These are phyloP conservation scores for Micromonas commoda DNA, from an alignment of 139 green algal genomes.

Conservation along the genomic window DNA sequence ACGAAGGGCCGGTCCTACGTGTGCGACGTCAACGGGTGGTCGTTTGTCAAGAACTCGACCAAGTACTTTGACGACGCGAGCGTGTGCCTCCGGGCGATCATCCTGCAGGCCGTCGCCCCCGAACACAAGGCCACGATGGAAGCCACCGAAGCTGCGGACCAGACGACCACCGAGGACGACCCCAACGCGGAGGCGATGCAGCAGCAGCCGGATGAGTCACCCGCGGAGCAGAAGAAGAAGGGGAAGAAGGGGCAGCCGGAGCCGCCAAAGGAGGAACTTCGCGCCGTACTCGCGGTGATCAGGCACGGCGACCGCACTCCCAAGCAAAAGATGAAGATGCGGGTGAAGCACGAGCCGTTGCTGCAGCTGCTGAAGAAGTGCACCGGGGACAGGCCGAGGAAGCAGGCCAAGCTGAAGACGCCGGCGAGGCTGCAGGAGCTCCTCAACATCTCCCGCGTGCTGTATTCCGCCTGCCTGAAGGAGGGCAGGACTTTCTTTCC, in stretches of 20 bases:
- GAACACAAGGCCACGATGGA: constrained; percentile 25
- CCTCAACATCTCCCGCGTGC: constrained; percentile 56
- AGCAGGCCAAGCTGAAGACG: constrained; percentile 95
- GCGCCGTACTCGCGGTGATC: constrained; percentile 88
- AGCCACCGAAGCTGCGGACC: background rate
- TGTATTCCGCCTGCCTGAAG: background rate
- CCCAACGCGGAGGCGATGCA: too few species aligned
- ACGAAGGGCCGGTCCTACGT: constrained; percentile 75
- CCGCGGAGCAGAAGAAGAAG: background rate
- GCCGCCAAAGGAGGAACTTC: constrained; percentile 67
- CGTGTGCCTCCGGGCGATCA: constrained; percentile 37
- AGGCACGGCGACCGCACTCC: constrained; percentile 90
- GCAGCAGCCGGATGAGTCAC: background rate
- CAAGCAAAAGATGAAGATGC: constrained; percentile 98
- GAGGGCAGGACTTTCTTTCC: background rate
- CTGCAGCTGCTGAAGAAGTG: constrained; percentile 68
- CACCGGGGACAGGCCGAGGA: constrained; percentile 1
- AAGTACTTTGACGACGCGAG: constrained; percentile 66
- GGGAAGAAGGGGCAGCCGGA: background rate
- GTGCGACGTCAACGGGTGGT: constrained; percentile 99
- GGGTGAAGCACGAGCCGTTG: constrained; percentile 63
- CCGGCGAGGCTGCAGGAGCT: constrained; percentile 90
- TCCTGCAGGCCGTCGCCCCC: constrained; percentile 36
- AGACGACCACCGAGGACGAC: background rate
- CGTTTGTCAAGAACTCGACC: constrained; percentile 94